These are phyloP conservation scores for Cucumis hystrix DNA, from an alignment of 306 rosid genomes.

Conservation along the genomic window DNA sequence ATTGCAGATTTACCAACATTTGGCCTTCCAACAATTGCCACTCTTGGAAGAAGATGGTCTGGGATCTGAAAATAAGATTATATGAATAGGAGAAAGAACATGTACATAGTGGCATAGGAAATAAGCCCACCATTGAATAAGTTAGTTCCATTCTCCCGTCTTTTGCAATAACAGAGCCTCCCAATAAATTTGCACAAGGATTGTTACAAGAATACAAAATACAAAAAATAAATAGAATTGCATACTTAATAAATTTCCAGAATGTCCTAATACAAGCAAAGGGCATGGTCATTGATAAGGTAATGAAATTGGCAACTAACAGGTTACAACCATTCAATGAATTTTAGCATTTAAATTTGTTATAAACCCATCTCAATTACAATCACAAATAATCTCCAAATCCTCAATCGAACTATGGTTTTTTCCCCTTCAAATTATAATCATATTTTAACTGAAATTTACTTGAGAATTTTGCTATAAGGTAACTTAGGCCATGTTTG, in stretches of 20 bases:
- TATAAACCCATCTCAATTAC: background rate
- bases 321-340: background rate
- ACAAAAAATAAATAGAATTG: background rate
- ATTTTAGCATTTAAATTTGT: background rate
- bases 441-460: background rate
- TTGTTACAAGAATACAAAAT: background rate
- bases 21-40: conserved; percentile 95
- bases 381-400: background rate
- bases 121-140: background rate
- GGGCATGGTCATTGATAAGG: background rate
- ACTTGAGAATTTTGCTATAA: background rate
- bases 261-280: background rate
- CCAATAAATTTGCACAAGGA: background rate
- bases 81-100: background rate
- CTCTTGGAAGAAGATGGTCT: conserved; percentile 68
- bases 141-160: background rate
- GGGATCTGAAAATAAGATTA: conserved; percentile 54
- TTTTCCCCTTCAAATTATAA: background rate
- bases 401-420: background rate
- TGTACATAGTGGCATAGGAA: conserved; percentile 10
- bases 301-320: background rate
- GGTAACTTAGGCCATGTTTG: too few species aligned
- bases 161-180: background rate
- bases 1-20: conserved; percentile 93
- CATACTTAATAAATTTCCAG: background rate